Percentiles rank a stretch among this genome's conserved stretches.
Evolutionary conservation across 2,329 filamentous ascomycete species (phyloP).

Genomic region (Hymenoscyphus scutula): DNA sequence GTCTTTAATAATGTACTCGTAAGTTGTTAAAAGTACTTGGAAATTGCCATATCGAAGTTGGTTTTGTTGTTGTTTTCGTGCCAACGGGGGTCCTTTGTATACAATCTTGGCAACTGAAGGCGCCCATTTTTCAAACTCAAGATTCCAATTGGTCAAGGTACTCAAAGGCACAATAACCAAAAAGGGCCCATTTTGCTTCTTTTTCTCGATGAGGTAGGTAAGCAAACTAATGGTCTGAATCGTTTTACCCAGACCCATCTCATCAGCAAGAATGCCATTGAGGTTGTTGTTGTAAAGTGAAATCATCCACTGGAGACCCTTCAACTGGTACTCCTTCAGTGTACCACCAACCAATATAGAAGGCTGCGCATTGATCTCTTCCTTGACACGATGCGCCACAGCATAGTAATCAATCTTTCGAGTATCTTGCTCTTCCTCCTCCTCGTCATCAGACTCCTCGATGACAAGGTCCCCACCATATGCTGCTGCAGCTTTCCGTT

Average conservation of each 20-base stretch:
- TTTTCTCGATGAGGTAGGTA: constrained; percentile 94
- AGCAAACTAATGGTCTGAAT: constrained; percentile 98
- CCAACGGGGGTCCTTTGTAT: constrained; percentile 91
- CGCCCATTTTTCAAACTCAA: constrained; percentile 99
- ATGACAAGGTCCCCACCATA: constrained; percentile 59
- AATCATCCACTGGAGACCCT: constrained; percentile 99
- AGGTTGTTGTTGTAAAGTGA: constrained; percentile 99
- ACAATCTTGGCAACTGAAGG: constrained; percentile 83
- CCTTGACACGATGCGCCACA: constrained; percentile 92
- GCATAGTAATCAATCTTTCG: constrained; percentile 98
- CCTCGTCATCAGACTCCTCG: constrained; percentile 66
- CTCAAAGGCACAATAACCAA: constrained; percentile 95
- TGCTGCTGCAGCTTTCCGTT: constrained; percentile 74
- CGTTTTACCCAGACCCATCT: constrained; percentile 99
- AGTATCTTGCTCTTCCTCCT: constrained; percentile 64
- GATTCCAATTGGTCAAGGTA: constrained; percentile 97
- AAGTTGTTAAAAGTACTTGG: constrained; percentile 94
- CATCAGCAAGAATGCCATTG: constrained; percentile 96
- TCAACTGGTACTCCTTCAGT: constrained; percentile 96
- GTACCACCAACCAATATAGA: constrained; percentile 84
- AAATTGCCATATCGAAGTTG: constrained; percentile 93
- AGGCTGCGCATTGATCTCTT: constrained; percentile 83
- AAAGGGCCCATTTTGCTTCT: constrained; percentile 87
- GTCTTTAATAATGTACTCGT: constrained; percentile 99
- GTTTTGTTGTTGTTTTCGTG: constrained; percentile 86